Evolutionary conservation across 805 yeast genomes (phyloP), one percentile per base, ranked within the genome.

Genomic region (Cyberlindnera mycetangii): DNA sequence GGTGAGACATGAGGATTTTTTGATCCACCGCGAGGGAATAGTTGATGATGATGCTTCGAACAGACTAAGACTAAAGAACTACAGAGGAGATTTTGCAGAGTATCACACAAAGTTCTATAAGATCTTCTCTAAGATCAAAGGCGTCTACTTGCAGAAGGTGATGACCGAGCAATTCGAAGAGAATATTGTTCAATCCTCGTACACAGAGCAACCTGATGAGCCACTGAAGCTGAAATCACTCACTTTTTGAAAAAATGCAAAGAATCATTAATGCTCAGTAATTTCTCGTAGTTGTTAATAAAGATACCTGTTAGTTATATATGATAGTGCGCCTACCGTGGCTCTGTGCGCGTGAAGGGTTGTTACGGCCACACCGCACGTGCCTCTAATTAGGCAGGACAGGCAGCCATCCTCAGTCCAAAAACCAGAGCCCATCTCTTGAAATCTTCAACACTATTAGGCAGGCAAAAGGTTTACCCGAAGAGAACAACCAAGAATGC

Each of bases 401-500:
- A 22, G 25, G 10, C 25, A 22, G 10, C 7, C 7, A 22, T 10
- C 25, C 25, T 7, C 25, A 10, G 25, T 7, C 7, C 25, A 22
- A 7, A 22, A 22, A 22, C 10, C 25, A 22, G 10, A 22, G 25
- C 25, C 10, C 25, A n/a, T n/a, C n/a, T n/a, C n/a, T n/a, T n/a
- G n/a, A n/a, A n/a, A n/a, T n/a, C n/a, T n/a, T n/a, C n/a, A n/a
- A n/a, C n/a, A n/a, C n/a, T n/a, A n/a, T n/a, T n/a, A 24, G 19
- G 24, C 36, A 22, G 37, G 24, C 28, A 34, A 15, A 16, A 12
- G 25, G 7, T n/a, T 35, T 8, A 22, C n/a, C 19, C 25, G 5
- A 35, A 19, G n/a, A 25, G 28, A 5, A 25, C 12, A 12, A 25
- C 5, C 7, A 10, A 25, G n/a, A 18, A 89, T 93, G 98, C 68